Conservation (phyloP, 148 eudicot species). For the Camellia lanceoleosa region DNA sequence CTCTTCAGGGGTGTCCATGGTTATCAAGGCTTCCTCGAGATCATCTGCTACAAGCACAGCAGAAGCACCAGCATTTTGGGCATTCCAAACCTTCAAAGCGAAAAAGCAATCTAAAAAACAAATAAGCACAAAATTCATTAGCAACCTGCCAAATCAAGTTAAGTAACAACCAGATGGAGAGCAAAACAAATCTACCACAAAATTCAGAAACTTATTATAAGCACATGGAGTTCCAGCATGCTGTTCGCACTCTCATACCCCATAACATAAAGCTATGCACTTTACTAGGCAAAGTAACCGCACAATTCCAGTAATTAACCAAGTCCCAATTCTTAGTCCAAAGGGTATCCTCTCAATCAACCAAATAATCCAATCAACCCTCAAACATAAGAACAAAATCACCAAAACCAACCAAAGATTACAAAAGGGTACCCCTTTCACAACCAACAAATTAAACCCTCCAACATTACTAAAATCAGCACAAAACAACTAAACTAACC, state of each 20-base stretch:
- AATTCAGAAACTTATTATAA: background rate
- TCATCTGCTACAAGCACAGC: constrained; percentile 94
- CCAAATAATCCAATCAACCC: background rate
- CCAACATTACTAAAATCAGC: background rate
- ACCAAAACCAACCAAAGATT: background rate
- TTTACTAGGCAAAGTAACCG: background rate
- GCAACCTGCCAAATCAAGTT: too few species aligned
- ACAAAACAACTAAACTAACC: background rate
- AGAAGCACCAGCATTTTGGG: constrained; percentile 93
- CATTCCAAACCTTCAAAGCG: constrained; percentile 91
- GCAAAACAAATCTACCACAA: background rate
- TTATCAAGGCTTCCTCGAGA: constrained; percentile 68
- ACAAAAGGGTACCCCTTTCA: background rate
- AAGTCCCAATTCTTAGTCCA: background rate
- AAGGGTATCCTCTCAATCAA: background rate
- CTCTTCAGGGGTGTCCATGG: constrained; percentile 91
- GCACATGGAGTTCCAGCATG: background rate
- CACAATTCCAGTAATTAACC: too few species aligned
- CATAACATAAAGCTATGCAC: background rate
- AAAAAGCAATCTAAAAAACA: constrained; percentile 70
- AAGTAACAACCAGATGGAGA: too few species aligned
- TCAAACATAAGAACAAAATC: background rate
- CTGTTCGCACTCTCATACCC: background rate
- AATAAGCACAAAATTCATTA: background rate
- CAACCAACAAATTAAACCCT: background rate